Percentiles rank a stretch among this genome's conserved stretches.
These are phyloP conservation scores for Thelephora terrestris DNA, from an alignment of 1,284 basidiomycete genomes.

Conservation along the genomic window DNA sequence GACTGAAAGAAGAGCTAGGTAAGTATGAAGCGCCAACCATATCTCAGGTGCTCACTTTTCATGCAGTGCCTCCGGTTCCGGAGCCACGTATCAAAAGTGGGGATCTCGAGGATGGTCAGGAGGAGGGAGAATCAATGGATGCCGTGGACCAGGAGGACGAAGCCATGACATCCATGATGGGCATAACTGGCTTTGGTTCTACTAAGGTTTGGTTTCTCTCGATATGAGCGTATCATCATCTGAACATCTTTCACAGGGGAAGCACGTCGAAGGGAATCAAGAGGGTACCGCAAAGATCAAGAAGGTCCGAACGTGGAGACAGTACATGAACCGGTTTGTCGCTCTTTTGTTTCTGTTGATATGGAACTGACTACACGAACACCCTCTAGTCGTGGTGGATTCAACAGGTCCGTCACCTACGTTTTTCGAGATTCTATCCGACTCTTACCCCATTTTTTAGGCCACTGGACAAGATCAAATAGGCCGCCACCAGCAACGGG, in stretches of 20 bases:
- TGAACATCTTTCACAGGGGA: conserved; percentile 40
- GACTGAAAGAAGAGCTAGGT: conserved; percentile 10
- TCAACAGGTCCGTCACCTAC: conserved; percentile 61
- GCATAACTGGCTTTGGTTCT: conserved; percentile 77
- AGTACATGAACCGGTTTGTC: conserved; percentile 85
- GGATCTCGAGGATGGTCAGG: conserved; percentile 28
- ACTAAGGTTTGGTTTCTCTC: conserved; percentile 60
- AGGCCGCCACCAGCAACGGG: conserved; percentile 3
- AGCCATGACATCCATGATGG: conserved; percentile 88
- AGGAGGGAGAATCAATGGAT: conserved; percentile 60
- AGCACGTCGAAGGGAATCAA: conserved; percentile 74
- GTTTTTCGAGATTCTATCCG: conserved; percentile 1
- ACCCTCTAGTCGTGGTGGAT: conserved; percentile 67
- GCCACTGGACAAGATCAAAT: conserved; percentile 66
- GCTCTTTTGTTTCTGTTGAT: background rate
- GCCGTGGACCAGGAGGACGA: conserved; percentile 61
- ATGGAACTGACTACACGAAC: conserved; percentile 6
- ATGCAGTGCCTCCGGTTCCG: conserved; percentile 18
- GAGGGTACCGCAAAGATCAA: conserved; percentile 70
- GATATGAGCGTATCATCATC: background rate
- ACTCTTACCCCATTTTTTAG: conserved; percentile 26
- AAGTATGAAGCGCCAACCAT: conserved; percentile 3
- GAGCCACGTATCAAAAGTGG: conserved; percentile 19
- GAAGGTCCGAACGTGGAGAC: conserved; percentile 89
- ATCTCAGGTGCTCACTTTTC: background rate